These are phyloP conservation scores for Cordyceps cateniannulata DNA, from an alignment of 2,329 filamentous ascomycete genomes.

Conservation along the genomic window DNA sequence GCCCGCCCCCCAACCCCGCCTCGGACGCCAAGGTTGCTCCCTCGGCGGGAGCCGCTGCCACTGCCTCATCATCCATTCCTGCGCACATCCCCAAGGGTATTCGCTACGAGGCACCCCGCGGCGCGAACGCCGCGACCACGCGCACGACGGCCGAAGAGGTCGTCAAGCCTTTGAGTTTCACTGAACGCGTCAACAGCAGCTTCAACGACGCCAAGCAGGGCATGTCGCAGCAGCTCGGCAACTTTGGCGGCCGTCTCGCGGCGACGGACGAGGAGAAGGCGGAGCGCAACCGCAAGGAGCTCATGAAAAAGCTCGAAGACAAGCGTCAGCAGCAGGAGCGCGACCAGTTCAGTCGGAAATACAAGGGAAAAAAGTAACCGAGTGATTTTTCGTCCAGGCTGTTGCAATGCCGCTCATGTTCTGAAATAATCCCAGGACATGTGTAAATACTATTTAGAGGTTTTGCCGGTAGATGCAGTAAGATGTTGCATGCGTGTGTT, in stretches of 20 bases:
- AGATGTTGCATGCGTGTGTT: not conserved
- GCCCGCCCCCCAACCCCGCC: conserved; percentile 18
- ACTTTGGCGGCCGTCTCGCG: conserved; percentile 28
- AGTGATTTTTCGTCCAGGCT: not conserved
- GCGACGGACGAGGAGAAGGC: conserved; percentile 28
- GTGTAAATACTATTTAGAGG: not conserved
- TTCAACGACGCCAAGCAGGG: conserved; percentile 33
- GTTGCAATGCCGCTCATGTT: not conserved
- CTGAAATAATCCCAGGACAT: not conserved
- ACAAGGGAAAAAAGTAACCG: conserved; percentile 21
- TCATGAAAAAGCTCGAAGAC: conserved; percentile 29
- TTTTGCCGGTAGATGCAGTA: not conserved
- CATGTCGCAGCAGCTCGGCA: conserved; percentile 26
- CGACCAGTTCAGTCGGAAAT: conserved; percentile 35
- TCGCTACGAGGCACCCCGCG: conserved; percentile 32
- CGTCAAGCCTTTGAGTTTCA: conserved; percentile 20
- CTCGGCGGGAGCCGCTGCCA: conserved; percentile 24
- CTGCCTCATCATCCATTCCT: conserved; percentile 14
- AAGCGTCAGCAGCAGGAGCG: conserved; percentile 30
- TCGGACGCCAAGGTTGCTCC: conserved; percentile 24
- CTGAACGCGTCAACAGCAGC: conserved; percentile 27
- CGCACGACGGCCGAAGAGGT: conserved; percentile 16
- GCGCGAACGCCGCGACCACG: conserved; percentile 10
- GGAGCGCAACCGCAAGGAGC: conserved; percentile 28
- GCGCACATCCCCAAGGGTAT: conserved; percentile 28